Conservation (phyloP, 2,329 filamentous ascomycete species). For the Diplodia sapinea region DNA sequence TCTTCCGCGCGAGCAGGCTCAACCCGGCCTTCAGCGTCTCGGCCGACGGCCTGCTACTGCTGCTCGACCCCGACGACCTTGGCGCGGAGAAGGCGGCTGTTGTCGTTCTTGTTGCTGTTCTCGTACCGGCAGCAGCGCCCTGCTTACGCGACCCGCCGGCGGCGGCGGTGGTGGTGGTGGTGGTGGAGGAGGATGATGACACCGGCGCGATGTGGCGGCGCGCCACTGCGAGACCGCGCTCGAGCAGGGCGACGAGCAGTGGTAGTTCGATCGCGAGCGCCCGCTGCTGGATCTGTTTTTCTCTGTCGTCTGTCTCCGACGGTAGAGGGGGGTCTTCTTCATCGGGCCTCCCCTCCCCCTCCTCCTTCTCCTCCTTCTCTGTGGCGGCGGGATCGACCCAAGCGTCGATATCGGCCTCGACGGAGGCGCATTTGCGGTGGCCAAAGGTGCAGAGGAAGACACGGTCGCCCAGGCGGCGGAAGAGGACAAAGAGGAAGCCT, state of each 20-base stretch:
- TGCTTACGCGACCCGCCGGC: background rate
- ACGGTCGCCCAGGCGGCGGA: conserved; percentile 48
- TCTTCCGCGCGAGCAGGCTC: conserved; percentile 47
- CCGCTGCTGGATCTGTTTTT: conserved; percentile 1
- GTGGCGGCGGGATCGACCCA: conserved; percentile 31
- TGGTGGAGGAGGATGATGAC: background rate
- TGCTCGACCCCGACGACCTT: background rate
- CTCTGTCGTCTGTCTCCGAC: conserved; percentile 6
- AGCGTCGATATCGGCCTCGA: conserved; percentile 41
- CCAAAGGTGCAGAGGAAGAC: conserved; percentile 51
- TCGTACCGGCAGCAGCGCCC: no score
- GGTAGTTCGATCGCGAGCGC: conserved; percentile 47
- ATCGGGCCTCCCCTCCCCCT: no score
- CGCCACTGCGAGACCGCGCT: conserved; percentile 48
- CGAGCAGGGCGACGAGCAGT: conserved; percentile 50
- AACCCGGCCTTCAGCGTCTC: conserved; percentile 43
- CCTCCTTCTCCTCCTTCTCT: no score
- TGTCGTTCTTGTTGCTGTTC: background rate
- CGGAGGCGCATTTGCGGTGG: conserved; percentile 37
- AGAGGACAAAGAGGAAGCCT: conserved; percentile 50
- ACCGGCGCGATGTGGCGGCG: conserved; percentile 43
- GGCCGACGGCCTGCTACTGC: background rate
- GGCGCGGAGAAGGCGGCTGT: background rate
- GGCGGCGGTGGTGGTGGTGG: background rate
- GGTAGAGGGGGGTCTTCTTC: no score